Conservation (phyloP, 805 yeast genomes). For the Ogataea zsoltii region DNA sequence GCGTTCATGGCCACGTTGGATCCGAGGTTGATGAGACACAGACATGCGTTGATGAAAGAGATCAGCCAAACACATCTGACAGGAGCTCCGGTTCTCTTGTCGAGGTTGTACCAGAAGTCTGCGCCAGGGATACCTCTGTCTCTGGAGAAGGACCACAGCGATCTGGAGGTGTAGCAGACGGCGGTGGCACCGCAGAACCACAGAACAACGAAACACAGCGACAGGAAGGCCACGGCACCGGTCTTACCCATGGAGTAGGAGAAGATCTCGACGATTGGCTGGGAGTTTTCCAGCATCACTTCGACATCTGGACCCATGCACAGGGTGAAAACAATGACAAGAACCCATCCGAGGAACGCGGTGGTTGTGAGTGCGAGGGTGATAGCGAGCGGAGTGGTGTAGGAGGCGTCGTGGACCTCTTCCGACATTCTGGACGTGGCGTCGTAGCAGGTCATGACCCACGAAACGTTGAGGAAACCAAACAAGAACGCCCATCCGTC, state of each 20-base stretch:
- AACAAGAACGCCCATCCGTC: slow-evolving; percentile 59
- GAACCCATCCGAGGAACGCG: slow-evolving; percentile 50
- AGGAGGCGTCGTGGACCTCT: slow-evolving; percentile 55
- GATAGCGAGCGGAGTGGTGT: slow-evolving; percentile 59
- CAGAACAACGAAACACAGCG: slow-evolving; percentile 48
- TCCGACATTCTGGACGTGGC: slow-evolving; percentile 57
- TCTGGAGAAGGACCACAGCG: slow-evolving; percentile 58
- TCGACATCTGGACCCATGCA: slow-evolving; percentile 43
- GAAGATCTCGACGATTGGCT: slow-evolving; percentile 54
- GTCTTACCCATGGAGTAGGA: slow-evolving; percentile 51
- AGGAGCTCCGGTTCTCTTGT: slow-evolving; percentile 43
- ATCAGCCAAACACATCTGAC: slow-evolving; percentile 46
- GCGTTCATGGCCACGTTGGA: slow-evolving; percentile 52
- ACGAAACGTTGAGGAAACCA: slow-evolving; percentile 56
- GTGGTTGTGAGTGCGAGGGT: slow-evolving; percentile 52
- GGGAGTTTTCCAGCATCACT: slow-evolving; percentile 34
- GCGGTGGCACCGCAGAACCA: slow-evolving; percentile 57
- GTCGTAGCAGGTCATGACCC: slow-evolving; percentile 62
- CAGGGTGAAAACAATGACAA: slow-evolving; percentile 48
- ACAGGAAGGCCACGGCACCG: slow-evolving; percentile 53
- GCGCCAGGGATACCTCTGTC: slow-evolving; percentile 53
- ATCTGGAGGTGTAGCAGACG: slow-evolving; percentile 50
- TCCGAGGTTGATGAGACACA: slow-evolving; percentile 45
- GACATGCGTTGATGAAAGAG: slow-evolving; percentile 41
- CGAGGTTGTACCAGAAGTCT: slow-evolving; percentile 42